These are phyloP conservation scores for Clitopilus hobsonii DNA, from an alignment of 768 basidiomycete genomes.

Conservation along the genomic window DNA sequence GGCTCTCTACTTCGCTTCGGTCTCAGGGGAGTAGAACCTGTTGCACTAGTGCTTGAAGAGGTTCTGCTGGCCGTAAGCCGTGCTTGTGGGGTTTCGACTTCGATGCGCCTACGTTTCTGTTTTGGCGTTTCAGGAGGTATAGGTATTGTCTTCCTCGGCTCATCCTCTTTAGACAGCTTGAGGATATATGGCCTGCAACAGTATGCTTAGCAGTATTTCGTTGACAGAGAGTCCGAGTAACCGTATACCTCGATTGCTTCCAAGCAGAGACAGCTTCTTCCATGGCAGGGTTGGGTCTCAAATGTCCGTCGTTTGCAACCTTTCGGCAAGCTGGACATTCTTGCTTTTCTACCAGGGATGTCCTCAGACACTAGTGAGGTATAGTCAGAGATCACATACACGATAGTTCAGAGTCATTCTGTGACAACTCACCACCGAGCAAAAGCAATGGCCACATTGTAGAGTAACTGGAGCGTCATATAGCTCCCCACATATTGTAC, in stretches of 20 bases:
- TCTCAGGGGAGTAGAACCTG: conserved; percentile 16
- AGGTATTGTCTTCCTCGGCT: conserved; percentile 7
- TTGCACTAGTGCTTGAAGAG: conserved; percentile 5
- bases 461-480: conserved; percentile 72
- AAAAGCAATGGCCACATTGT: conserved; percentile 78
- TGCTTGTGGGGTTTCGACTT: background rate
- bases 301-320: conserved; percentile 49
- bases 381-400: conserved; percentile 3
- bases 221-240: background rate
- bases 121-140: conserved; percentile 9
- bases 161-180: conserved; percentile 31
- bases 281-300: conserved; percentile 64
- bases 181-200: conserved; percentile 38
- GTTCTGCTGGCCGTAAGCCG: background rate
- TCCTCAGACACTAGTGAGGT: conserved; percentile 60
- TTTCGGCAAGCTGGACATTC: conserved; percentile 75
- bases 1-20: conserved; percentile 10
- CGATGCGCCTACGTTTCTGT: conserved; percentile 29
- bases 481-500: conserved; percentile 72
- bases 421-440: conserved; percentile 54
- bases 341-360: conserved; percentile 48
- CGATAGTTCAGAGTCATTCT: background rate
- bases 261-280: conserved; percentile 72
- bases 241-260: conserved; percentile 59
- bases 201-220: background rate